These are phyloP conservation scores for Dissophora globulifera DNA, from an alignment of 192 early-diverging fungal species.

Conservation along the genomic window DNA sequence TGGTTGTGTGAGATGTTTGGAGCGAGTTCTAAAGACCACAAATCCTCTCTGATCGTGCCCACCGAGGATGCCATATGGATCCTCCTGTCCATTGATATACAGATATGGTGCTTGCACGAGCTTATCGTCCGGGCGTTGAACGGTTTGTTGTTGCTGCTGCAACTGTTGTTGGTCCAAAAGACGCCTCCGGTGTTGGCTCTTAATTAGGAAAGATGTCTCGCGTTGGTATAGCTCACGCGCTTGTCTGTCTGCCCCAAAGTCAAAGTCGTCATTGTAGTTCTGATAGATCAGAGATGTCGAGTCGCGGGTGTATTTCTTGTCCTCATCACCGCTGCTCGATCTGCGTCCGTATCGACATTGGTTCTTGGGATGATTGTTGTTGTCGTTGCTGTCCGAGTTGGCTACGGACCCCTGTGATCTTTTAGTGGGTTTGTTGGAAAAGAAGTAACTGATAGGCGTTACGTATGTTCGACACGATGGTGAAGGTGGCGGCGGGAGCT, in stretches of 20 bases:
- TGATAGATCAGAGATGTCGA: no score
- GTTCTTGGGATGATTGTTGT: no score
- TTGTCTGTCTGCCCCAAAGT: background rate
- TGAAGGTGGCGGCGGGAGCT: background rate
- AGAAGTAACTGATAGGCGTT: no score
- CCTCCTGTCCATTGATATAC: background rate
- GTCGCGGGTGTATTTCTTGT: no score
- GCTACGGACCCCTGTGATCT: no score
- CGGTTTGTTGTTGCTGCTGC: background rate
- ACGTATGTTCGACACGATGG: no score
- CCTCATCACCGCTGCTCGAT: background rate
- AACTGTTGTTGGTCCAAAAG: background rate
- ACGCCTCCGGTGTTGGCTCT: background rate
- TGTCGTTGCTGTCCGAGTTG: no score
- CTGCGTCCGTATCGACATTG: no score
- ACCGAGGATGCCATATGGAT: background rate
- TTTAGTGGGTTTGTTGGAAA: no score
- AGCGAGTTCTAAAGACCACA: background rate
- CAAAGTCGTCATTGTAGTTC: background rate
- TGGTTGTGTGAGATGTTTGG: background rate
- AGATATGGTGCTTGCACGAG: no score
- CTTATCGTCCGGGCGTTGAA: no score
- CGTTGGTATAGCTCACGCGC: background rate
- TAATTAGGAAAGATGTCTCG: background rate
- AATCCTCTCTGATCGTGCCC: background rate